Base-by-base conservation (phyloP, 2,329 filamentous ascomycete genomes). In the Aspergillus sp. region DNA sequence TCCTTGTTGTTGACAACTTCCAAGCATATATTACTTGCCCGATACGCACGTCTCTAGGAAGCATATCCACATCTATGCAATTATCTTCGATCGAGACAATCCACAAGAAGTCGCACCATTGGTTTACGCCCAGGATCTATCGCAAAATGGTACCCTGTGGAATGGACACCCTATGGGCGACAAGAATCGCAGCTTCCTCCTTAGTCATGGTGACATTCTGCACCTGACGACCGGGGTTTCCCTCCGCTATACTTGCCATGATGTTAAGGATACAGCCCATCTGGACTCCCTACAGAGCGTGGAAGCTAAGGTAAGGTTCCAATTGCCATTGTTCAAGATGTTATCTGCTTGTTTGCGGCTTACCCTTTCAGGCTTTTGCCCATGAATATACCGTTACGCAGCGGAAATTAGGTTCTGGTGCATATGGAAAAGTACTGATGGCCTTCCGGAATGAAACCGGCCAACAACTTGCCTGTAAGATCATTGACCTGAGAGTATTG, bases 401-500 rank as follows among this genome's bases (percentile, higher is more conserved):
- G 46, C 73, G 77, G 42, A 68, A 75, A 42, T 63, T 81, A 26
- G 79, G 79, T 5, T 71, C 73, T 14, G 79, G 79, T 18, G 73
- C 75, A 5, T 79, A 73, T 65, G 79, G 78, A 12, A 63, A 69
- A 52, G 79, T 81, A 12, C 70, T 75, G 54, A 77, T 81, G 77
- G 78, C 79, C 2, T 68, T 76, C 39, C 70, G 75, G 22, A 66
- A 65, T 29, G 53, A 56, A 3, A 67, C 61, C 11, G 69, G 70
- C 2, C 66, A 67, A 51, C 79, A 81, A 54, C 59, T 81, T 31
- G 79, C 79, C 4, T 81, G 79, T 68, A 81, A 81, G 59, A 69
- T 81, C 24, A 69, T 81, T 26, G 72, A 78, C 59, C 61, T 81
- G 5, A 66, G 68, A 14, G 68, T 57, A 2, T 32, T 73, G n/a